A percentile compares a stretch with the other conserved stretches of the same genome.
Evolutionary conservation across 179 eudicot genomes (phyloP).

Genomic region (Vitellaria paradoxa): DNA sequence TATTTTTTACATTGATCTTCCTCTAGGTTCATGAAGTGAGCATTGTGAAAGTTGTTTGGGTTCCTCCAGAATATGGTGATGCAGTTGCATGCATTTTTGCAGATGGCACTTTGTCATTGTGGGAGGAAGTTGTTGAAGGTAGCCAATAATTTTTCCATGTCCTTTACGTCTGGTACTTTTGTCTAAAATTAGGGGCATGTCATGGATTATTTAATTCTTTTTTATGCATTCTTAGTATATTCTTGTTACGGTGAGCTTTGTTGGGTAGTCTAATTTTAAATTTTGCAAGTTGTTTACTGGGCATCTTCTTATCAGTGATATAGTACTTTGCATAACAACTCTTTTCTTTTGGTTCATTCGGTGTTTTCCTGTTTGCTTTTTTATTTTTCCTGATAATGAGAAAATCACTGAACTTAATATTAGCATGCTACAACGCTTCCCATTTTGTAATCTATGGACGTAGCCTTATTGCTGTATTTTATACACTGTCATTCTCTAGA

Average conservation of each 20-base stretch:
- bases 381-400: neutral
- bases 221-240: neutral
- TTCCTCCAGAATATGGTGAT: conserved; percentile 93
- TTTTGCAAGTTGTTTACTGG: neutral
- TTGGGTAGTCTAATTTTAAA: neutral
- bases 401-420: neutral
- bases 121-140: conserved; percentile 93
- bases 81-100: conserved; percentile 73
- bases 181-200: neutral
- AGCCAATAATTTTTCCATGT: conserved; percentile 10
- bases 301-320: neutral
- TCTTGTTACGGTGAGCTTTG: neutral
- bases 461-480: no score
- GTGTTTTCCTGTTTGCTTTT: no score
- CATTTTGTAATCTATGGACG: no score
- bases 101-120: conserved; percentile 77
- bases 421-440: neutral
- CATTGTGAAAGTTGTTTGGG: conserved; percentile 77
- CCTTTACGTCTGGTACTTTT: neutral
- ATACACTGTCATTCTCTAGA: conserved; percentile 35
- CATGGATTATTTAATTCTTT: neutral
- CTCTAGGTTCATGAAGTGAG: conserved; percentile 54
- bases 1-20: conserved; percentile 1
- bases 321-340: neutral
- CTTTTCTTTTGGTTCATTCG: neutral